Evolutionary conservation across 805 yeast species (phyloP).

Genomic region (Lachancea lanzarotensis): DNA sequence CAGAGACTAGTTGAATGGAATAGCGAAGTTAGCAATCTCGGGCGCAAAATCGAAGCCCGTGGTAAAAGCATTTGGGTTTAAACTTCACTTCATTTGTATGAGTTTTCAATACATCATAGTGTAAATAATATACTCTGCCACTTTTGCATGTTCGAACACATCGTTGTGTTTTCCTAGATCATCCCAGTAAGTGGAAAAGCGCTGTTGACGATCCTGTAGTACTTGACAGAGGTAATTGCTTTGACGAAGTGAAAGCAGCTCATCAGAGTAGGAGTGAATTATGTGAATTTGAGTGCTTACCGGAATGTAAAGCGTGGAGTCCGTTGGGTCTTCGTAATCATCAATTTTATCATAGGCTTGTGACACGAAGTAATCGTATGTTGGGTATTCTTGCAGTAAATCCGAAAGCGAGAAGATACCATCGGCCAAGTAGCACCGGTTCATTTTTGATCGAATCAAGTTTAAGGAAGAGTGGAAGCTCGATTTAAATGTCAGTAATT

Average conservation of each 20-base stretch:
- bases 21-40: constrained; percentile 59
- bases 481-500: constrained; percentile 31
- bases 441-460: constrained; percentile 14
- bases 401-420: constrained; percentile 58
- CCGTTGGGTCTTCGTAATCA: constrained; percentile 19
- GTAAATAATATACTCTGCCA: constrained; percentile 31
- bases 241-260: constrained; percentile 51
- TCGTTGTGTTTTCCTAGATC: constrained; percentile 61
- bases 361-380: constrained; percentile 48
- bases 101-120: constrained; percentile 7
- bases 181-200: constrained; percentile 25
- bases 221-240: constrained; percentile 35
- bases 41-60: constrained; percentile 49
- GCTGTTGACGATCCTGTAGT: constrained; percentile 23
- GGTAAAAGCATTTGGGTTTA: constrained; percentile 63
- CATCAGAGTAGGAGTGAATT: constrained; percentile 62
- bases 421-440: constrained; percentile 43
- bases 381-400: constrained; percentile 55
- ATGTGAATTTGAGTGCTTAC: constrained; percentile 30
- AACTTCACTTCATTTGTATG: no score
- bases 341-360: constrained; percentile 45
- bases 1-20: constrained; percentile 75
- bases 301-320: constrained; percentile 7
- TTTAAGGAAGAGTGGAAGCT: constrained; percentile 5
- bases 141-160: constrained; percentile 42